Evolutionary conservation across 2,329 filamentous ascomycete genomes (phyloP).

Genomic region (Nigrospora oryzae): DNA sequence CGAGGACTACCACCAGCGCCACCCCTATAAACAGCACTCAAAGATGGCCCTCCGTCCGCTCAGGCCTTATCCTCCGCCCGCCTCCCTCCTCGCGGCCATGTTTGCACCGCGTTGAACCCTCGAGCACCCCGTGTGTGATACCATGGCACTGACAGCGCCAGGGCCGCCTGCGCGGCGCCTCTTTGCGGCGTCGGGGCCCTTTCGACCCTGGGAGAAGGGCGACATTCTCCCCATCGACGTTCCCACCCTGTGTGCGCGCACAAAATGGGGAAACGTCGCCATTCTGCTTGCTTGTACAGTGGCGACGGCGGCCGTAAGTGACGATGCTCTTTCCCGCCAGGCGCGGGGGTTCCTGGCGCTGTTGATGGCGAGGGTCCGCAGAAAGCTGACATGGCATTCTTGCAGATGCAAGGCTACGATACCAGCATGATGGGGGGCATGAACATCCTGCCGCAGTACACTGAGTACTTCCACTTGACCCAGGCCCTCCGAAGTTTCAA

Average conservation of each 20-base stretch:
- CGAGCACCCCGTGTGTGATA: too few relatives aligned
- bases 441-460: slow-evolving; percentile 24
- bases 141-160: too few relatives aligned
- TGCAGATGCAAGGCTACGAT: slow-evolving; percentile 2
- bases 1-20: too few relatives aligned
- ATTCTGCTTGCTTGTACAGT: neutral
- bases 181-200: too few relatives aligned
- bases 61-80: too few relatives aligned
- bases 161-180: too few relatives aligned
- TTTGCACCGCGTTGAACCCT: too few relatives aligned
- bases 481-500: slow-evolving; percentile 23
- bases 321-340: neutral
- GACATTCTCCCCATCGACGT: neutral
- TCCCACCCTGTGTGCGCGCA: neutral
- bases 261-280: neutral
- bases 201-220: slow-evolving; percentile 22
- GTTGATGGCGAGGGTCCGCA: too few relatives aligned
- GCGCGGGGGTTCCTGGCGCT: too few relatives aligned
- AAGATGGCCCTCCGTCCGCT: too few relatives aligned
- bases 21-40: too few relatives aligned
- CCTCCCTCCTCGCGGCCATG: too few relatives aligned
- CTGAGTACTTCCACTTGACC: slow-evolving; percentile 20
- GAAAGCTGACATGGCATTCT: neutral
- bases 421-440: slow-evolving; percentile 10
- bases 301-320: neutral